phyloP scores from a whole-genome alignment of 2,329 filamentous ascomycete species.

The Graphilbum ipis-grandicollis region DNA sequence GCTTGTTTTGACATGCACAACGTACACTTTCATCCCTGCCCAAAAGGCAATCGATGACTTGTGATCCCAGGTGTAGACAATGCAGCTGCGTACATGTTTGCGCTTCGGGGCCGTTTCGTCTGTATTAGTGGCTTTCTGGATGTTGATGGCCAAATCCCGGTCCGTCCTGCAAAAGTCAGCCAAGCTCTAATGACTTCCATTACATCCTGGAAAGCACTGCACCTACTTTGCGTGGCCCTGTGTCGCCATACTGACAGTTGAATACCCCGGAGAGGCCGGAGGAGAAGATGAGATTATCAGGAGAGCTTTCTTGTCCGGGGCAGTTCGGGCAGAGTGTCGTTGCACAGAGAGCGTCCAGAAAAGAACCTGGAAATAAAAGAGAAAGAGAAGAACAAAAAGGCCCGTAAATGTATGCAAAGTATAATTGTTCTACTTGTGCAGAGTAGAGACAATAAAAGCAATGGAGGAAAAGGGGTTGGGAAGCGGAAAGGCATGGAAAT shows the following conservation, averaged over 20 bases:
- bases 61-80: conserved; percentile 99
- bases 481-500: background rate
- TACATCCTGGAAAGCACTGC: background rate
- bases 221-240: conserved; percentile 9
- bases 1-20: background rate
- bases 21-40: conserved; percentile 91
- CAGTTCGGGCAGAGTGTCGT: too few relatives aligned
- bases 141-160: conserved; percentile 51
- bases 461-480: conserved; percentile 3
- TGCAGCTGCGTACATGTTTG: conserved; percentile 95
- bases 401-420: too few relatives aligned
- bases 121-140: conserved; percentile 50
- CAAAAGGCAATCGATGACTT: conserved; percentile 91
- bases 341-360: too few relatives aligned
- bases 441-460: too few relatives aligned
- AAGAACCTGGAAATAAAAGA: too few relatives aligned
- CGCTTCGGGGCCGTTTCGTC: conserved; percentile 53
- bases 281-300: background rate
- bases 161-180: conserved; percentile 33
- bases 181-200: background rate
- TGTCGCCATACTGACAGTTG: conserved; percentile 7
- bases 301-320: background rate
- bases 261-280: background rate
- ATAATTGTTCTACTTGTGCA: background rate
- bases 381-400: too few relatives aligned